phyloP scores from a whole-genome alignment of 2,329 filamentous ascomycete species.

The Chaetomium sp. region DNA sequence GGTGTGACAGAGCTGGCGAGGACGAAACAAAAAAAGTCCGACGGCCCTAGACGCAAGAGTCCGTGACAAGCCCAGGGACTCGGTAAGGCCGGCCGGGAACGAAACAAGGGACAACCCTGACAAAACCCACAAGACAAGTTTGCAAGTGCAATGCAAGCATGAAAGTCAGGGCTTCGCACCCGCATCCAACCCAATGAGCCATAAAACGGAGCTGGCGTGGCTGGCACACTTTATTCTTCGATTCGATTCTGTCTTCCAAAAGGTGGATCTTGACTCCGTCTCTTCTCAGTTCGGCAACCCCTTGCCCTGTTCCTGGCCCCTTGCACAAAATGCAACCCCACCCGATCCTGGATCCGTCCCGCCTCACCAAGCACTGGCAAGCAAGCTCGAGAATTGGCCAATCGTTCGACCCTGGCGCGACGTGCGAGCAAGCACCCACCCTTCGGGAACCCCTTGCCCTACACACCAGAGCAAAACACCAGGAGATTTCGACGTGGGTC shows the following conservation, averaged over 20 bases:
- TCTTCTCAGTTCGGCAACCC: neutral
- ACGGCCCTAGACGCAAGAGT: neutral
- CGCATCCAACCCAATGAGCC: neutral
- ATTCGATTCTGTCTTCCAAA: slow-evolving; percentile 8
- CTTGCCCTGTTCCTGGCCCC: slow-evolving; percentile 10
- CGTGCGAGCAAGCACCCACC: slow-evolving; percentile 7
- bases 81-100: slow-evolving; percentile 9
- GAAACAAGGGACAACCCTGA: slow-evolving; percentile 11
- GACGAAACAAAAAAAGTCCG: neutral
- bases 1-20: slow-evolving; percentile 22
- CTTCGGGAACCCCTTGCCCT: slow-evolving; percentile 2
- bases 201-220: neutral
- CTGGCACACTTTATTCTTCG: neutral
- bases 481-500: slow-evolving; percentile 1
- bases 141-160: neutral
- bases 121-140: neutral
- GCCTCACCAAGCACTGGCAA: neutral
- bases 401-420: slow-evolving; percentile 6
- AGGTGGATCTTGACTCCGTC: neutral
- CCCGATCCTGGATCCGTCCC: neutral
- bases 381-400: slow-evolving; percentile 10
- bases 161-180: neutral
- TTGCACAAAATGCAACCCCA: slow-evolving; percentile 17
- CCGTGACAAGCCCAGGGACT: slow-evolving; percentile 10
- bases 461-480: slow-evolving; percentile 2